Conservation (phyloP, 805 yeast species). For the Tetrapisispora arboricola region DNA sequence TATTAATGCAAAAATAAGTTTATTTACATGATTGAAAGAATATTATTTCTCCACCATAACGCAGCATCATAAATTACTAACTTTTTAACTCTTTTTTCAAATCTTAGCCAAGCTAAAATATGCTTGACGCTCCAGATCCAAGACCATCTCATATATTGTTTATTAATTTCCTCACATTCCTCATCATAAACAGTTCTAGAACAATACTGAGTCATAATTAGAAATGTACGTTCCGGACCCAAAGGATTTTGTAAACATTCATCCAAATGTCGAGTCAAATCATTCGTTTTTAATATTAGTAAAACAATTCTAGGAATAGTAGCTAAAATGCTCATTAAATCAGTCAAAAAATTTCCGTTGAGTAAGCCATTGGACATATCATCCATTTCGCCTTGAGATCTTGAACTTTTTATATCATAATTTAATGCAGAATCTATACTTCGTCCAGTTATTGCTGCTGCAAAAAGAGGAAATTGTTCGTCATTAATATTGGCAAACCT, state of each 20-base stretch:
- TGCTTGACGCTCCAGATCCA: conserved; percentile 18
- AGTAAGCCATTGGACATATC: conserved; percentile 56
- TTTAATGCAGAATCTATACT: conserved; percentile 67
- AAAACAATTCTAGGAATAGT: conserved; percentile 78
- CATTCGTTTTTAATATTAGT: conserved; percentile 86
- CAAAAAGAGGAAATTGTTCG: conserved; percentile 71
- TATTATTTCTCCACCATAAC: conserved; percentile 15
- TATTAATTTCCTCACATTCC: conserved; percentile 33
- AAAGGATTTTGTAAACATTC: conserved; percentile 72
- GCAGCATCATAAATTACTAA: conserved; percentile 22
- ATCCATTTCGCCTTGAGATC: conserved; percentile 54
- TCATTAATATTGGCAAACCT: conserved; percentile 70
- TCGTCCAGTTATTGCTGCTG: conserved; percentile 92
- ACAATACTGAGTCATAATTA: conserved; percentile 85
- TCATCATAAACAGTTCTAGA: conserved; percentile 71
- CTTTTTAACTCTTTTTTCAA: conserved; percentile 22
- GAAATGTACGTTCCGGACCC: conserved; percentile 79
- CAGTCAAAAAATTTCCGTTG: conserved; percentile 55
- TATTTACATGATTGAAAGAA: conserved; percentile 5
- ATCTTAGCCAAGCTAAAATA: conserved; percentile 19
- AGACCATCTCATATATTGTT: conserved; percentile 16
- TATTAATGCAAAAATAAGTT: background rate
- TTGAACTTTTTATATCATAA: conserved; percentile 45
- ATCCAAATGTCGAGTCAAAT: conserved; percentile 79
- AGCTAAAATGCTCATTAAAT: conserved; percentile 69